phyloP scores from a whole-genome alignment of 257 asterid species.

The Petrea volubilis region DNA sequence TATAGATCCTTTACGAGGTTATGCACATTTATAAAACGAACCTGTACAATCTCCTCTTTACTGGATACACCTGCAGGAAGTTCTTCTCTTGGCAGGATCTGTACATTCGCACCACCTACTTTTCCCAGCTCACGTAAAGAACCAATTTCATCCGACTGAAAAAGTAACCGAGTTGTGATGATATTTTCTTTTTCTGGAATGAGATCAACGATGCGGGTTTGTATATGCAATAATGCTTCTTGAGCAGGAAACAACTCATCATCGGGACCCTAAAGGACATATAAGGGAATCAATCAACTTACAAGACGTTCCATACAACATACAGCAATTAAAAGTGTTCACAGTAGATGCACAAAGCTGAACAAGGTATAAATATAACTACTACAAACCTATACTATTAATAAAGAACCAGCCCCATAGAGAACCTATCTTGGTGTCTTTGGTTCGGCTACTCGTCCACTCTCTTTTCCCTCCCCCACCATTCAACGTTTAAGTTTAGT shows the following conservation, averaged over 20 bases:
- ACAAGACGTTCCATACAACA: constrained; percentile 14
- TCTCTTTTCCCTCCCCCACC: too few species aligned
- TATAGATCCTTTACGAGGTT: background rate
- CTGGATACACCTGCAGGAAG: constrained; percentile 62
- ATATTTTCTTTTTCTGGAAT: constrained; percentile 76
- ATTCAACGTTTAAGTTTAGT: too few species aligned
- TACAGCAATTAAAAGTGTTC: background rate
- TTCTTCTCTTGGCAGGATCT: constrained; percentile 63
- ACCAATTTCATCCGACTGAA: constrained; percentile 76
- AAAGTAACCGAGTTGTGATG: constrained; percentile 69
- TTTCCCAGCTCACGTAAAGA: constrained; percentile 60
- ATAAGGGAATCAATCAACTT: constrained; percentile 30
- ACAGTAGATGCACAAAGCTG: constrained; percentile 6
- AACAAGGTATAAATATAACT: too few species aligned
- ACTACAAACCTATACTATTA: too few species aligned
- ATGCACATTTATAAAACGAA: constrained; percentile 28
- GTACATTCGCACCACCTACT: constrained; percentile 64
- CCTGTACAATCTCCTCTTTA: constrained; percentile 76
- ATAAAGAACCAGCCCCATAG: too few species aligned
- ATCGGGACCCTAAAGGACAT: constrained; percentile 74
- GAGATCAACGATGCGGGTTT: constrained; percentile 82
- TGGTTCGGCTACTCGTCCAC: too few species aligned
- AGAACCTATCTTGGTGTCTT: too few species aligned
- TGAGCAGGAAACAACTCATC: constrained; percentile 98
- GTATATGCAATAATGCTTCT: constrained; percentile 96